Conservation (phyloP, 2,329 filamentous ascomycete genomes). For the Fusarium subglutinans region DNA sequence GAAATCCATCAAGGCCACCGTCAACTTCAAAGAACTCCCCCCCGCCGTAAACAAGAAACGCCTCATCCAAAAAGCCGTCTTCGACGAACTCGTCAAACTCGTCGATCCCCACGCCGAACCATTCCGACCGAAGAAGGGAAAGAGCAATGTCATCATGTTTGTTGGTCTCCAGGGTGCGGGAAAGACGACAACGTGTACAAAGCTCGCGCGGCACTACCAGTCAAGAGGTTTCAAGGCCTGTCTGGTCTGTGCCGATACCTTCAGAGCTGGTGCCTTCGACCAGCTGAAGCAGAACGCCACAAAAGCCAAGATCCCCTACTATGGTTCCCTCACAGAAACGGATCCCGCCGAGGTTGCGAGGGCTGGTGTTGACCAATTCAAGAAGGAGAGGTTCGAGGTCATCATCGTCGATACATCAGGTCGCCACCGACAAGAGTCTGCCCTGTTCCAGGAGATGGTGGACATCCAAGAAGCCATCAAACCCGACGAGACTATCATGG, state of each 20-base stretch:
- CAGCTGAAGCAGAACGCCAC: constrained; percentile 99
- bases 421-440: constrained; percentile 92
- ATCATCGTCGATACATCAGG: constrained; percentile 99
- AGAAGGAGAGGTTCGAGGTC: constrained; percentile 97
- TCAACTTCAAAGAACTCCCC: constrained; percentile 95
- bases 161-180: constrained; percentile 97
- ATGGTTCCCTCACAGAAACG: constrained; percentile 94
- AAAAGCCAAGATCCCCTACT: constrained; percentile 99
- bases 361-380: constrained; percentile 99
- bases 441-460: constrained; percentile 96
- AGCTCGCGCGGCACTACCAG: constrained; percentile 94
- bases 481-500: constrained; percentile 96
- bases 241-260: constrained; percentile 96
- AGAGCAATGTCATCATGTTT: constrained; percentile 98
- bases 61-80: constrained; percentile 96
- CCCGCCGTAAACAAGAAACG: constrained; percentile 97
- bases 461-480: constrained; percentile 92
- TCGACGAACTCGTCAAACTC: constrained; percentile 93
- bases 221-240: constrained; percentile 92
- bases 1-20: constrained; percentile 88
- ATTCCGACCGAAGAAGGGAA: constrained; percentile 97
- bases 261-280: constrained; percentile 97
- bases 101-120: constrained; percentile 95
- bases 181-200: constrained; percentile 98
- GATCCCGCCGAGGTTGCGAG: constrained; percentile 92